A percentile compares a stretch with the other conserved stretches of the same genome.
Conservation (phyloP, 495 filamentous ascomycete genomes). For the Lophiotrema nucula region DNA sequence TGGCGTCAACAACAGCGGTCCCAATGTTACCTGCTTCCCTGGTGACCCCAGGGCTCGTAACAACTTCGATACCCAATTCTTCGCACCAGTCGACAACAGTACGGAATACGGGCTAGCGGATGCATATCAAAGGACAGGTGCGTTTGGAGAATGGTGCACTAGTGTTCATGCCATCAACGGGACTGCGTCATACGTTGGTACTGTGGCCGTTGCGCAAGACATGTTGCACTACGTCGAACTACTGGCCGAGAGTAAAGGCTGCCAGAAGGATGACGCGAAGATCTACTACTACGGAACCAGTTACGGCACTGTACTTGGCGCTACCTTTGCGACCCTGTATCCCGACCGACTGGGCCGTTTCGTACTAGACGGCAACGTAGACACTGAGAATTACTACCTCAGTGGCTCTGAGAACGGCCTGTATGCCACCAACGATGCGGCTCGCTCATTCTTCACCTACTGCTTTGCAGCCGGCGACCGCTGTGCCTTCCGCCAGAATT, state of each 20-base stretch:
- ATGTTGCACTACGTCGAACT: constrained; percentile 52
- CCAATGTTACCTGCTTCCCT: not conserved
- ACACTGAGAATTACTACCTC: constrained; percentile 39
- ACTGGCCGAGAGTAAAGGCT: constrained; percentile 44
- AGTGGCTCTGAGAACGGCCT: not conserved
- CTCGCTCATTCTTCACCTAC: constrained; percentile 11
- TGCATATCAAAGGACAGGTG: not conserved
- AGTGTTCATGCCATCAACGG: constrained; percentile 21
- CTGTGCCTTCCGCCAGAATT: constrained; percentile 7
- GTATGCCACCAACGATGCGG: not conserved
- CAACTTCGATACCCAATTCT: not conserved
- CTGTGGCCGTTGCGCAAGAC: constrained; percentile 48
- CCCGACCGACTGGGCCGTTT: constrained; percentile 51
- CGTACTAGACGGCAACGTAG: constrained; percentile 54
- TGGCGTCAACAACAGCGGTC: constrained; percentile 40
- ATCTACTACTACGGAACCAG: constrained; percentile 36
- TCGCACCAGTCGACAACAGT: not conserved
- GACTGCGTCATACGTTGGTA: constrained; percentile 47
- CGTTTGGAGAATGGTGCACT: constrained; percentile 1
- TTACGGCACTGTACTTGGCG: constrained; percentile 37
- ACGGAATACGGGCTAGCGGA: not conserved
- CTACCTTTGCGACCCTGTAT: constrained; percentile 52
- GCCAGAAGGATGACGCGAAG: constrained; percentile 28
- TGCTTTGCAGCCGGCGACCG: constrained; percentile 14
- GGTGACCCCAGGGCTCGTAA: not conserved